phyloP scores from a whole-genome alignment of 257 asterid species.

The Solanum pinnatisectum region DNA sequence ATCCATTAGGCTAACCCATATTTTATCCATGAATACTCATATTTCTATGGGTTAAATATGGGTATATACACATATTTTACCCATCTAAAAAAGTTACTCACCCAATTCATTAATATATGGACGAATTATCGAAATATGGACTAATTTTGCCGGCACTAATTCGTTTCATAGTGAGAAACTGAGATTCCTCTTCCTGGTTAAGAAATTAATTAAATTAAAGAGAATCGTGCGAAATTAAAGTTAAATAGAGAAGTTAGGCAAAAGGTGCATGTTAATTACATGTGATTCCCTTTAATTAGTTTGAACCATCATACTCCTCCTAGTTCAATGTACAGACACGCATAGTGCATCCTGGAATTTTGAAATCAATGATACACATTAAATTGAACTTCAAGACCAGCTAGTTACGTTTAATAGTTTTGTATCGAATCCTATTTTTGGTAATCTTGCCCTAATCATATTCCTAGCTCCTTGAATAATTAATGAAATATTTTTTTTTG shows the following conservation, averaged over 20 bases:
- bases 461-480: not conserved
- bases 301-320: conserved; percentile 1
- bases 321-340: not conserved
- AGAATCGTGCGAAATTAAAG: not conserved
- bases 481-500: too few relatives aligned
- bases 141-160: too few relatives aligned
- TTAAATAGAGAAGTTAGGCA: not conserved
- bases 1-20: too few relatives aligned
- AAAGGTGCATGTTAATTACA: not conserved
- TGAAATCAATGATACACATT: not conserved
- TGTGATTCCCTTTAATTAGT: not conserved
- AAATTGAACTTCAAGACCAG: not conserved
- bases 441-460: not conserved
- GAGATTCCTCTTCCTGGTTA: not conserved
- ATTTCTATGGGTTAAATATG: too few relatives aligned
- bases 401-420: not conserved
- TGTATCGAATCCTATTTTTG: not conserved
- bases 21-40: too few relatives aligned
- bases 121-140: accelerated
- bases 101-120: too few relatives aligned
- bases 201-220: not conserved
- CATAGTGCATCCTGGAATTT: not conserved
- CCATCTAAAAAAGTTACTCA: too few relatives aligned
- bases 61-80: too few relatives aligned
- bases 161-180: not conserved